Conservation (phyloP, 2,329 filamentous ascomycete species). For the Coniochaeta sp. region DNA sequence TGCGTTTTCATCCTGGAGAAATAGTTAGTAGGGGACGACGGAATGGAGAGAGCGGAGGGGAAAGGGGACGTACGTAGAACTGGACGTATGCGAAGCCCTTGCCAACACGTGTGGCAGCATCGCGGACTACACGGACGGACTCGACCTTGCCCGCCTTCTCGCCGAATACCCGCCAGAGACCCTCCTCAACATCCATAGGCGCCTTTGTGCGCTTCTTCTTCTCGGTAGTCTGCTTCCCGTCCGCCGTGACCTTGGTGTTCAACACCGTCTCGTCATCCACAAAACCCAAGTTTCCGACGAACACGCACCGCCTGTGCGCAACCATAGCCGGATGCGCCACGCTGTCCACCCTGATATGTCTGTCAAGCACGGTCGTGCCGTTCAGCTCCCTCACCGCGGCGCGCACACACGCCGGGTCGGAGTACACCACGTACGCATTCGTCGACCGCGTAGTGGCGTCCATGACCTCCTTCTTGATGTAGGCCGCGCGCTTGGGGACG, state of each 20-base stretch:
- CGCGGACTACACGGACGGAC: conserved; percentile 85
- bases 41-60: neutral
- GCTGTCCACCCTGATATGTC: conserved; percentile 85
- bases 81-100: conserved; percentile 98
- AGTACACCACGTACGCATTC: conserved; percentile 92
- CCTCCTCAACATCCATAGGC: conserved; percentile 85
- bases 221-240: conserved; percentile 54
- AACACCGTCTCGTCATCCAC: conserved; percentile 82
- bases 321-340: conserved; percentile 79
- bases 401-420: conserved; percentile 65
- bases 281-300: conserved; percentile 93
- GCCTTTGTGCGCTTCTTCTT: conserved; percentile 63
- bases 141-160: conserved; percentile 74
- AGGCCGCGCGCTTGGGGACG: conserved; percentile 90
- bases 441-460: conserved; percentile 85
- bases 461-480: conserved; percentile 85
- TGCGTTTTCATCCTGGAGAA: conserved; percentile 62
- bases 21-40: neutral
- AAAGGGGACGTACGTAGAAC: conserved; percentile 56
- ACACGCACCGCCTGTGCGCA: conserved; percentile 86
- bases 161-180: conserved; percentile 75
- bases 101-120: conserved; percentile 83
- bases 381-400: conserved; percentile 74
- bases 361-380: conserved; percentile 73
- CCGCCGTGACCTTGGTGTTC: conserved; percentile 56